Base-by-base conservation (phyloP, 2,329 filamentous ascomycete genomes). In the Neospermospora avenae region DNA sequence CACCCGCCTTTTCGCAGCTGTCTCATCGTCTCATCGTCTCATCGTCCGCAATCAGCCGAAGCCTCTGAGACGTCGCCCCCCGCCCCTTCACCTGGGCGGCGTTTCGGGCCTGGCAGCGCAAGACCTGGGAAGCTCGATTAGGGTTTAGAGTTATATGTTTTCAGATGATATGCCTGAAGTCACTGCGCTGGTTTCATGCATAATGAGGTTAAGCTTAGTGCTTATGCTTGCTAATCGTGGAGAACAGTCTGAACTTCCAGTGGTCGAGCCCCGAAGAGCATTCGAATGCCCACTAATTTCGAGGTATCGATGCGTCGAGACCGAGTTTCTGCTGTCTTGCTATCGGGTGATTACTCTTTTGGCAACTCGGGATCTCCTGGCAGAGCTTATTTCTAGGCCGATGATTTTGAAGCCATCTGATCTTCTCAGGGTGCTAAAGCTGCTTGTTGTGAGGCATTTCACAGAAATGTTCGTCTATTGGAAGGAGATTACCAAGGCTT, bases 11-110 rank as follows among this genome's bases (percentile, higher is more conserved):
- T 45, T 20, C 28, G n/a, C 22, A 37, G 46, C 8, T 6, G 25
- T 51, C 46, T 51, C 28, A 35, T 22, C 46, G 46, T 51, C 31
- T n/a, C n/a, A n/a, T n/a, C n/a, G 25, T 51, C 46, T 51, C 28
- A 35, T 22, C 46, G 46, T 51, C 31, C 46, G 24, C 24, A 24
- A 18, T 7, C 31, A 51, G 31, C 28, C 31, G 31, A 51, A 18
- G 16, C 18, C 10, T 28, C 46, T 51, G 48, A 51, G 48, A 51
- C 48, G 31, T 31, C 6, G n/a, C 13, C 48, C 48, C 28, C 48
- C 28, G 34, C 46, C 48, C 48, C 48, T 51, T 22, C 24, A 22
- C 18, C 48, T 51, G 18, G 48, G 48, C 48, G 48, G 31, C 8
- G 48, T 51, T 51, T 51, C 48, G 18, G n/a, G 10, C 25, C 10